Percentiles rank a stretch among this genome's conserved stretches.
These are phyloP conservation scores for Mycena floridula DNA, from an alignment of 768 basidiomycete species.

Conservation along the genomic window DNA sequence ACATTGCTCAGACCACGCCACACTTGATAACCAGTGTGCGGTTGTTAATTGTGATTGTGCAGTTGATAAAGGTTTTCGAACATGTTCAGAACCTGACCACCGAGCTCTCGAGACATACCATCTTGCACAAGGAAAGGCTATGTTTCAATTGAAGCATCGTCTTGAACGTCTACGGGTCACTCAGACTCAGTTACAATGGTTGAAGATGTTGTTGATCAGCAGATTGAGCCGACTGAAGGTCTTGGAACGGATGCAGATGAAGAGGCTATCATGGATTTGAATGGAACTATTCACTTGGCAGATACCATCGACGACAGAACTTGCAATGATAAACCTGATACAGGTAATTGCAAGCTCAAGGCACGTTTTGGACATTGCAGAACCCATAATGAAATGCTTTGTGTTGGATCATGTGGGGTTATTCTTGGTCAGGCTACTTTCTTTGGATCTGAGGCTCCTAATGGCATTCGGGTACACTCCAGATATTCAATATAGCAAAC, in stretches of 20 bases:
- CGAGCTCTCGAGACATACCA: conserved; percentile 14
- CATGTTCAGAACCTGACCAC: conserved; percentile 14
- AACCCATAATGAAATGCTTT: conserved; percentile 28
- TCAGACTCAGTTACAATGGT: too few relatives aligned
- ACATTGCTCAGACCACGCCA: conserved; percentile 11
- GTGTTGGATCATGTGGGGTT: conserved; percentile 26
- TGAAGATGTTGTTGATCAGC: too few relatives aligned
- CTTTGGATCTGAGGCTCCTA: conserved; percentile 24
- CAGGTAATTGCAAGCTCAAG: conserved; percentile 15
- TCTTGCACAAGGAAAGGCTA: conserved; percentile 11
- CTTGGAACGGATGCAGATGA: conserved; percentile 10
- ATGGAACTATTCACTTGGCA: not conserved
- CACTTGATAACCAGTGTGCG: conserved; percentile 8
- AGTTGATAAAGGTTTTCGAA: conserved; percentile 5
- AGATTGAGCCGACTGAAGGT: too few relatives aligned
- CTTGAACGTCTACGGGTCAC: conserved; percentile 11
- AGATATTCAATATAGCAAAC: not conserved
- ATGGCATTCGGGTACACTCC: conserved; percentile 19
- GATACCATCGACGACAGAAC: conserved; percentile 2
- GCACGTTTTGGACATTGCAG: conserved; percentile 21
- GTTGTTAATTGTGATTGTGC: conserved; percentile 8
- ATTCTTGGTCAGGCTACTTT: conserved; percentile 24
- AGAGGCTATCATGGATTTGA: conserved; percentile 10
- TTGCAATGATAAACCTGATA: conserved; percentile 17
- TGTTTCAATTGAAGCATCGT: conserved; percentile 23